A percentile compares a stretch with the other conserved stretches of the same genome.
Conservation (phyloP, 2,329 filamentous ascomycete species). For the Ustulina deusta region DNA sequence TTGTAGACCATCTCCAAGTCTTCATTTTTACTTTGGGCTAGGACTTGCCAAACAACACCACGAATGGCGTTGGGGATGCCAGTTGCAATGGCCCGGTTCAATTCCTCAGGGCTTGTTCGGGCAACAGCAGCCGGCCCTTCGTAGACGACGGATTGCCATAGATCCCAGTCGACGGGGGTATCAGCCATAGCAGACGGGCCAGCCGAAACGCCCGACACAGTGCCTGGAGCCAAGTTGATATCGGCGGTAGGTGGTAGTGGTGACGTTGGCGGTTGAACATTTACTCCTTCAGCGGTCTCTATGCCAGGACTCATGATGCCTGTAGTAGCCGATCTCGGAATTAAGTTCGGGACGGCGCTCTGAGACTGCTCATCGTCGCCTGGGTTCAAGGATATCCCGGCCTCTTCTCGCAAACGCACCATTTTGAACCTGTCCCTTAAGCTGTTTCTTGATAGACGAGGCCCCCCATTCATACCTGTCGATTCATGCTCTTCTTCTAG, state of each 20-base stretch:
- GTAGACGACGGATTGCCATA: slow-evolving; percentile 97
- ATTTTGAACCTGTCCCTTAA: slow-evolving; percentile 84
- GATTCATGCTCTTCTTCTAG: slow-evolving; percentile 77
- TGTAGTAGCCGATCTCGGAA: slow-evolving; percentile 36
- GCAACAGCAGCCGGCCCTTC: slow-evolving; percentile 91
- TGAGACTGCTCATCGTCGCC: slow-evolving; percentile 66
- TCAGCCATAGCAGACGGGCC: slow-evolving; percentile 78
- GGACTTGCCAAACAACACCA: slow-evolving; percentile 98
- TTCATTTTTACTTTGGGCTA: slow-evolving; percentile 94
- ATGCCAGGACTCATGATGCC: slow-evolving; percentile 45
- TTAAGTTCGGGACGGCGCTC: slow-evolving; percentile 49
- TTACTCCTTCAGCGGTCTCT: slow-evolving; percentile 46
- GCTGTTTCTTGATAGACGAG: slow-evolving; percentile 68
- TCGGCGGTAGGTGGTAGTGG: slow-evolving; percentile 75
- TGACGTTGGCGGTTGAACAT: slow-evolving; percentile 53
- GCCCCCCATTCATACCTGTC: slow-evolving; percentile 57
- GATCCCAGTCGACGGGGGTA: slow-evolving; percentile 93
- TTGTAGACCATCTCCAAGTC: slow-evolving; percentile 89
- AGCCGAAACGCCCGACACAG: slow-evolving; percentile 82
- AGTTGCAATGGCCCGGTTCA: slow-evolving; percentile 89
- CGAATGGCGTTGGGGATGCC: slow-evolving; percentile 95
- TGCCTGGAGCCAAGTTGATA: slow-evolving; percentile 81
- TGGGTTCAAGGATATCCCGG: slow-evolving; percentile 63
- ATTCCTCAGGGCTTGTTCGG: slow-evolving; percentile 86
- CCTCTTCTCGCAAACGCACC: slow-evolving; percentile 80